These are phyloP conservation scores for Lichtheimia hyalospora DNA, from an alignment of 371 early-diverging fungal species.

Conservation along the genomic window DNA sequence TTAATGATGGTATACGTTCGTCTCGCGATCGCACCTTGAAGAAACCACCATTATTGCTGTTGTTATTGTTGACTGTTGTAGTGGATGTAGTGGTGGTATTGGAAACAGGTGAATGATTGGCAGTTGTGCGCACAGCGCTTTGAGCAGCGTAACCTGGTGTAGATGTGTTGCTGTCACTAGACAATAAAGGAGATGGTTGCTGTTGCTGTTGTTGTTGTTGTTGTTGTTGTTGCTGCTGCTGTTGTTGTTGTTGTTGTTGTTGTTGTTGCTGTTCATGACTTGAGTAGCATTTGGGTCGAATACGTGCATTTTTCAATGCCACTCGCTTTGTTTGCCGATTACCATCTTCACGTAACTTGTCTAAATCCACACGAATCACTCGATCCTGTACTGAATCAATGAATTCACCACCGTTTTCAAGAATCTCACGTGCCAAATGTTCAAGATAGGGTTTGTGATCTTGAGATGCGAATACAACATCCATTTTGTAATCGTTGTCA, in stretches of 20 bases:
- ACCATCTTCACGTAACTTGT: slow-evolving; percentile 44
- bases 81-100: neutral
- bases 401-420: slow-evolving; percentile 69
- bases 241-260: slow-evolving; percentile 1
- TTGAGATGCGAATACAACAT: slow-evolving; percentile 62
- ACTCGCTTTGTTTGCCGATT: slow-evolving; percentile 53
- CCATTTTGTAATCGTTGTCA: slow-evolving; percentile 50
- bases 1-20: slow-evolving; percentile 54
- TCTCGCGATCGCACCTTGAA: slow-evolving; percentile 32
- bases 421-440: slow-evolving; percentile 60
- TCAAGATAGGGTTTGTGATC: slow-evolving; percentile 70
- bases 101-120: slow-evolving; percentile 9
- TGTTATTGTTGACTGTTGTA: neutral
- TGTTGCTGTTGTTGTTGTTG: too few relatives aligned
- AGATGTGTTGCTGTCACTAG: neutral
- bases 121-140: slow-evolving; percentile 33
- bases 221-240: too few relatives aligned
- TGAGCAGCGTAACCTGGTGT: slow-evolving; percentile 24
- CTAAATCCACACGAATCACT: slow-evolving; percentile 61
- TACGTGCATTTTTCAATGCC: slow-evolving; percentile 61
- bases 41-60: neutral
- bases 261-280: neutral
- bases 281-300: slow-evolving; percentile 43
- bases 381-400: slow-evolving; percentile 64
- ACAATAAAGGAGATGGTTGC: slow-evolving; percentile 1